Evolutionary conservation across 2,329 filamentous ascomycete species (phyloP).

Genomic region (Orbilia brochopaga): DNA sequence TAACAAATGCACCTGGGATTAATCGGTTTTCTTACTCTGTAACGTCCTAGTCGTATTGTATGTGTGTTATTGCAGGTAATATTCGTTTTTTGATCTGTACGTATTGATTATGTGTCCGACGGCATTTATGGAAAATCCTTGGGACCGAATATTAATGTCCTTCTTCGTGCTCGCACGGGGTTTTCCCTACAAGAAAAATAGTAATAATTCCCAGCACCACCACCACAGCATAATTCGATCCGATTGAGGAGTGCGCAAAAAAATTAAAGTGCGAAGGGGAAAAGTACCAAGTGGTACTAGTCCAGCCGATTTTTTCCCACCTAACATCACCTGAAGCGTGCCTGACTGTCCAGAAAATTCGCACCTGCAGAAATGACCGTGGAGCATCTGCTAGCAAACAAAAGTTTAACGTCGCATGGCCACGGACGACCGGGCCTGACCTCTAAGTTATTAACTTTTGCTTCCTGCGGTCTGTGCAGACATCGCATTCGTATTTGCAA

Average conservation of each 20-base stretch:
- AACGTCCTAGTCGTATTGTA: neutral
- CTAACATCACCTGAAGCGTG: constrained; percentile 1
- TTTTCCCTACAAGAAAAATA: no score
- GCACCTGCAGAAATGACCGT: neutral
- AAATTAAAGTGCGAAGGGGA: neutral
- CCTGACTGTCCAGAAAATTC: neutral
- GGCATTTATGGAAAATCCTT: constrained; percentile 6
- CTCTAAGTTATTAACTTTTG: no score
- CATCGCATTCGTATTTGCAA: constrained; percentile 4
- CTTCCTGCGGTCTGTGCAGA: no score
- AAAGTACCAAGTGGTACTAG: neutral
- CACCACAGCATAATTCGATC: no score
- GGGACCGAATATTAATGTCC: constrained; percentile 7
- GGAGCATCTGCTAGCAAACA: neutral
- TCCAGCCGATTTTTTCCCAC: constrained; percentile 4
- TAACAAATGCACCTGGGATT: neutral
- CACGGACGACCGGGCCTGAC: neutral
- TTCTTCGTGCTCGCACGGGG: constrained; percentile 7
- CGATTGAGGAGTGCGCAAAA: no score
- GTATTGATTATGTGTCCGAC: constrained; percentile 2
- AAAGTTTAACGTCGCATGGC: neutral
- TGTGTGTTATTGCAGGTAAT: neutral
- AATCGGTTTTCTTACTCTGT: neutral
- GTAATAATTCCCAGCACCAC: neutral
- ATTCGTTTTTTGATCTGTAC: neutral